Evolutionary conservation across 1,284 basidiomycete genomes (phyloP).

Genomic region (Sporisorium iseilematis-ciliati): DNA sequence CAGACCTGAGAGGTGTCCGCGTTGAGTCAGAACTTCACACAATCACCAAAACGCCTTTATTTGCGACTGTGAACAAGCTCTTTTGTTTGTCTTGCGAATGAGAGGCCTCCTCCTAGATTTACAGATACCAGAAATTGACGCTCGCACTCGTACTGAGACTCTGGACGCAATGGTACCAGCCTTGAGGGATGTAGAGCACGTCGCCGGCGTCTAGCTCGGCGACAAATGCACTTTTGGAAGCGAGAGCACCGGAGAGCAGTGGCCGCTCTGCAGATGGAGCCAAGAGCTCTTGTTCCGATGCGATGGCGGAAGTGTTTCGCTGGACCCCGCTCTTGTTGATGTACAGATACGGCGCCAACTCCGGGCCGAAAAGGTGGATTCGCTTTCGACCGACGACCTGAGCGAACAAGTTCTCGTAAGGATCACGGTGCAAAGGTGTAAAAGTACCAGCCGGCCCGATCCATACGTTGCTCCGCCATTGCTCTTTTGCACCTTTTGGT

Average conservation of each 20-base stretch:
- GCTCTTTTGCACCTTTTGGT: conserved; percentile 41
- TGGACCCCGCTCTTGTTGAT: conserved; percentile 34
- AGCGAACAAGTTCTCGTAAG: conserved; percentile 55
- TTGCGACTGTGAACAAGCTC: background rate
- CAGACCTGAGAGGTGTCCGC: no score
- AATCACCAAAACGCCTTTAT: background rate
- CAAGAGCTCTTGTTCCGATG: conserved; percentile 43
- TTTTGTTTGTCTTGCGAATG: background rate
- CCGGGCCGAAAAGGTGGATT: conserved; percentile 48
- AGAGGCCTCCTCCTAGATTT: background rate
- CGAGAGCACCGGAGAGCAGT: conserved; percentile 33
- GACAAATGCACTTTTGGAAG: conserved; percentile 18
- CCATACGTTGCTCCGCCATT: conserved; percentile 59
- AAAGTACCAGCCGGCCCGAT: conserved; percentile 52
- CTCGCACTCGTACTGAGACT: conserved; percentile 51
- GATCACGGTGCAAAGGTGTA: conserved; percentile 55
- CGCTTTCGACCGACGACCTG: conserved; percentile 56
- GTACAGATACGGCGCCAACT: conserved; percentile 30
- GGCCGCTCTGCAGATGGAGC: conserved; percentile 18
- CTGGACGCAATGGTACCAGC: conserved; percentile 55
- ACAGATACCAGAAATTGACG: conserved; percentile 56
- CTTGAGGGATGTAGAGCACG: conserved; percentile 50
- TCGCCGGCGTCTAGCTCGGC: conserved; percentile 46
- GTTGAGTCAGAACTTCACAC: no score
- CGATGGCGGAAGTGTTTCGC: conserved; percentile 47